These are phyloP conservation scores for Termitomyces sp. DNA, from an alignment of 768 basidiomycete genomes.

Conservation along the genomic window DNA sequence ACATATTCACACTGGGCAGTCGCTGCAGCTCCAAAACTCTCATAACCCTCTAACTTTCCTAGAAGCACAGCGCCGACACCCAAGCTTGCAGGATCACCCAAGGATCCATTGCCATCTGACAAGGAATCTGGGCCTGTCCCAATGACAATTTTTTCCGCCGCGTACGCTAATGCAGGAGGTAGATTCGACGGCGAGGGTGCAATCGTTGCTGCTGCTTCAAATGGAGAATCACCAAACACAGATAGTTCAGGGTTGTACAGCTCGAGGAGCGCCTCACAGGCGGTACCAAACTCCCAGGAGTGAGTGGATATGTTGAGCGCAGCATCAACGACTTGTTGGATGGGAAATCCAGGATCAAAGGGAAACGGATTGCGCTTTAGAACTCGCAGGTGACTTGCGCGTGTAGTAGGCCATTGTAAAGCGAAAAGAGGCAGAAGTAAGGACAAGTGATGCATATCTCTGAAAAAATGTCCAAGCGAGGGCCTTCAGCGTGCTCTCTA, in stretches of 20 bases:
- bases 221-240: slow-evolving; percentile 22
- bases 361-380: slow-evolving; percentile 7
- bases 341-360: slow-evolving; percentile 23
- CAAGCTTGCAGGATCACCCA: slow-evolving; percentile 39
- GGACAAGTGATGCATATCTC: neutral
- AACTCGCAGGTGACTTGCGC: neutral
- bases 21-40: slow-evolving; percentile 28
- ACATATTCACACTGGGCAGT: slow-evolving; percentile 38
- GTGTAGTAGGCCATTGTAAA: neutral
- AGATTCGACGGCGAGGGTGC: neutral
- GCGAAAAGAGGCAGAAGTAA: neutral
- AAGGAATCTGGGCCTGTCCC: slow-evolving; percentile 21
- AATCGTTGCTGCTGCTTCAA: slow-evolving; percentile 5
- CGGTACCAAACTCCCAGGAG: slow-evolving; percentile 29
- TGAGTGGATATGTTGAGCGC: slow-evolving; percentile 22
- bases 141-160: neutral
- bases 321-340: slow-evolving; percentile 16
- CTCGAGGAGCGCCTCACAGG: slow-evolving; percentile 23
- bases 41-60: slow-evolving; percentile 24
- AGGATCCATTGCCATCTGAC: slow-evolving; percentile 27
- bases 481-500: neutral
- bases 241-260: slow-evolving; percentile 20
- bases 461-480: neutral
- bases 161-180: slow-evolving; percentile 2
- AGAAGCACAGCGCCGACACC: slow-evolving; percentile 35